Conservation (phyloP, 2,329 filamentous ascomycete species). For the Colletotrichum tamarilloi region DNA sequence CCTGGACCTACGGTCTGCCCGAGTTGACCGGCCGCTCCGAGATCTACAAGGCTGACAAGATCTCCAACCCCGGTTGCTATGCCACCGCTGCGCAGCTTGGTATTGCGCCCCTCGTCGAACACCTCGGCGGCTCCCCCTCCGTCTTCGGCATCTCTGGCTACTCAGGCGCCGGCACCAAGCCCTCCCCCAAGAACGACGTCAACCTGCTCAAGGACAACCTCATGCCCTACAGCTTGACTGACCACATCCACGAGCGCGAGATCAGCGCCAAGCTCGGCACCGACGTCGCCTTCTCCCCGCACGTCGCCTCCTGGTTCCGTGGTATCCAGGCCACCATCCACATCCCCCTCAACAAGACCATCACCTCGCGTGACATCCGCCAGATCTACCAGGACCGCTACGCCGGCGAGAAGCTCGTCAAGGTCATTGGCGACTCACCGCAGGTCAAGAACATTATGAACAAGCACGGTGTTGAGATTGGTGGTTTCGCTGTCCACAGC, state of each 20-base stretch:
- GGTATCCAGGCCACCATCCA: slow-evolving; percentile 93
- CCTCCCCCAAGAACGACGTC: slow-evolving; percentile 92
- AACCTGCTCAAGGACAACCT: slow-evolving; percentile 86
- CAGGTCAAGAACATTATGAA: slow-evolving; percentile 84
- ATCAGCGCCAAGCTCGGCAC: slow-evolving; percentile 82
- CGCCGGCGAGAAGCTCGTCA: slow-evolving; percentile 94
- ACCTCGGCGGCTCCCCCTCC: slow-evolving; percentile 82
- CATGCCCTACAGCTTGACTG: slow-evolving; percentile 90
- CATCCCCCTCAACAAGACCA: slow-evolving; percentile 85
- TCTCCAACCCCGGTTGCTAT: slow-evolving; percentile 95
- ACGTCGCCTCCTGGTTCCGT: slow-evolving; percentile 97
- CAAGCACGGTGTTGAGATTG: slow-evolving; percentile 92
- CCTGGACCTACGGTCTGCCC: slow-evolving; percentile 91
- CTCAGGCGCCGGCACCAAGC: slow-evolving; percentile 94
- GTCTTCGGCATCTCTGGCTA: slow-evolving; percentile 95
- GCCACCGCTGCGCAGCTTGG: slow-evolving; percentile 92
- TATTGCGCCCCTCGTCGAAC: slow-evolving; percentile 81
- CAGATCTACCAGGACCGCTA: slow-evolving; percentile 97
- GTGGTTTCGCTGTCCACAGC: slow-evolving; percentile 92
- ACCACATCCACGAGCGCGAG: slow-evolving; percentile 95
- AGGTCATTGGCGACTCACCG: slow-evolving; percentile 89
- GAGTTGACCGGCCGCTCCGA: slow-evolving; percentile 83
- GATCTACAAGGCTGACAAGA: slow-evolving; percentile 82
- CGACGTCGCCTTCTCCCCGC: slow-evolving; percentile 86
- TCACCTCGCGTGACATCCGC: slow-evolving; percentile 92